Evolutionary conservation across 352 stramenopile genomes (phyloP).

Genomic region (Pythium biforme): DNA sequence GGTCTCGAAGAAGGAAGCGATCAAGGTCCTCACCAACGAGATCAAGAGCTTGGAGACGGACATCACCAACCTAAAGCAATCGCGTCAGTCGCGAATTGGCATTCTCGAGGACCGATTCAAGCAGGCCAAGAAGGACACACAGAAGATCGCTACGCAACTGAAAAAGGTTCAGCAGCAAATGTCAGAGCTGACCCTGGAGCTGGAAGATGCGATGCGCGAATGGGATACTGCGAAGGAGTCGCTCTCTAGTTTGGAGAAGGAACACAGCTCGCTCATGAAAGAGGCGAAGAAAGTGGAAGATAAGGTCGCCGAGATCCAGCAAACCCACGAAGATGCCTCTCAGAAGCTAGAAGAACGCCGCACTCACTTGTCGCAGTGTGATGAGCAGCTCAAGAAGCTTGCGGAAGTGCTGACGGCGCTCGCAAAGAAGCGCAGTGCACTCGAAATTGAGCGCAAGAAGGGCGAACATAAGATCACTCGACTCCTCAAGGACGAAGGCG

Average conservation of each 20-base stretch:
- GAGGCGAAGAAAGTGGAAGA: conserved; percentile 71
- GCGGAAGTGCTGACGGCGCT: conserved; percentile 70
- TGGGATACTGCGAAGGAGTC: conserved; percentile 59
- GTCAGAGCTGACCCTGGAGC: conserved; percentile 69
- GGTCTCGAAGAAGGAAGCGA: conserved; percentile 57
- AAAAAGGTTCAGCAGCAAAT: conserved; percentile 70
- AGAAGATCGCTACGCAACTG: conserved; percentile 55
- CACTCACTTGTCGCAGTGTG: conserved; percentile 79
- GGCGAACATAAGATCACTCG: conserved; percentile 91
- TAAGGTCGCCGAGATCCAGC: conserved; percentile 63
- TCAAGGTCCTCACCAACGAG: conserved; percentile 75
- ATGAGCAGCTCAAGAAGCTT: conserved; percentile 92
- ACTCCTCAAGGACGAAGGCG: conserved; percentile 92
- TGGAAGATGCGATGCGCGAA: conserved; percentile 69
- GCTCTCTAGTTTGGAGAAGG: conserved; percentile 48
- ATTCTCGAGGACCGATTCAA: conserved; percentile 75
- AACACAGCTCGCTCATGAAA: conserved; percentile 58
- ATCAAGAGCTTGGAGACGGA: conserved; percentile 71
- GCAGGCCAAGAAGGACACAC: conserved; percentile 71
- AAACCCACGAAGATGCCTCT: conserved; percentile 56
- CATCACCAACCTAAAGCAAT: conserved; percentile 82
- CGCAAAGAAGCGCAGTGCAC: conserved; percentile 85
- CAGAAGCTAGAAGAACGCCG: conserved; percentile 67
- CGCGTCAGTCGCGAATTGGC: conserved; percentile 76
- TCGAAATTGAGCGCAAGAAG: conserved; percentile 95